These are phyloP conservation scores for Taphrina populina DNA, from an alignment of 1,139 yeast species.

Conservation along the genomic window DNA sequence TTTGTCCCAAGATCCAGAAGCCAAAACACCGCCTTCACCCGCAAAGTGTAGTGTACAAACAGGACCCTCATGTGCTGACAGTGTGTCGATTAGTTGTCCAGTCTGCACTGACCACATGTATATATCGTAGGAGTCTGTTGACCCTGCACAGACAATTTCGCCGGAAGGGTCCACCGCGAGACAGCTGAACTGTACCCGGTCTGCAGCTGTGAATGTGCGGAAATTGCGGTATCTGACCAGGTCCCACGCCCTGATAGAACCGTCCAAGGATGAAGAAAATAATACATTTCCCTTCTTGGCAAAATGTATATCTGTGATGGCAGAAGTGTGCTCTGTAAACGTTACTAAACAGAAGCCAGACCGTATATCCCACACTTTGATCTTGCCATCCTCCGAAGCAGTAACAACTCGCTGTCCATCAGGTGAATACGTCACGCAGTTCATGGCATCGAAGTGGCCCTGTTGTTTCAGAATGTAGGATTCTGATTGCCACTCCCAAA, in stretches of 20 bases:
- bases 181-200: conserved; percentile 80
- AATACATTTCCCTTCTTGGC: conserved; percentile 85
- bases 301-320: conserved; percentile 84
- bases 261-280: conserved; percentile 89
- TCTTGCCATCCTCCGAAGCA: conserved; percentile 94
- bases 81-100: conserved; percentile 79
- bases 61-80: conserved; percentile 95
- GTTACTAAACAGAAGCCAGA: conserved; percentile 94
- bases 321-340: conserved; percentile 83
- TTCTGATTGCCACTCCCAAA: conserved; percentile 99
- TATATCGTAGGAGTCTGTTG: conserved; percentile 83
- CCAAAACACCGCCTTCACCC: conserved; percentile 70
- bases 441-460: conserved; percentile 91
- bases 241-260: conserved; percentile 98
- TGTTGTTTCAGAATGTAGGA: conserved; percentile 93
- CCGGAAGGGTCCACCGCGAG: conserved; percentile 97
- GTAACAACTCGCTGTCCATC: conserved; percentile 92
- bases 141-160: conserved; percentile 93
- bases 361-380: conserved; percentile 90
- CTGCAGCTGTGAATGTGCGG: conserved; percentile 88
- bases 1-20: conserved; percentile 95
- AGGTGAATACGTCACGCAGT: conserved; percentile 81
- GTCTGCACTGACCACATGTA: conserved; percentile 98
- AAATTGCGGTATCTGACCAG: conserved; percentile 87
- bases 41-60: conserved; percentile 87